A percentile compares a stretch with the other conserved stretches of the same genome.
These are phyloP conservation scores for Ormosia semicastrata DNA, from an alignment of 306 rosid species.

Conservation along the genomic window DNA sequence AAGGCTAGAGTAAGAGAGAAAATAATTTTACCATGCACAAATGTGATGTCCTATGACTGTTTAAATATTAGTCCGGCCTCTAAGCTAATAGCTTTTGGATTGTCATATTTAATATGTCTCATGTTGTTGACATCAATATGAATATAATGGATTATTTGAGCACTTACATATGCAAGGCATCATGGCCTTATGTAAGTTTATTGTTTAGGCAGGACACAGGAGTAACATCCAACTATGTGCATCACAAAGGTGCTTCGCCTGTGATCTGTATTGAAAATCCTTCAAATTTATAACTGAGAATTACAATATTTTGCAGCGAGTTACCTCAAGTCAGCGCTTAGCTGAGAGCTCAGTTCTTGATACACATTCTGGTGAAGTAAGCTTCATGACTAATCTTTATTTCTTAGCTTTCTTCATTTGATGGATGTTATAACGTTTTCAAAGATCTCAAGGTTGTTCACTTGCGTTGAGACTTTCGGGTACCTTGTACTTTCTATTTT, in stretches of 20 bases:
- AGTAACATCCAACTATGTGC: neutral
- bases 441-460: no score
- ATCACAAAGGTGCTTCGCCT: constrained; percentile 15
- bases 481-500: no score
- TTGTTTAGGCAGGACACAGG: neutral
- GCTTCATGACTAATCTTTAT: constrained; percentile 29
- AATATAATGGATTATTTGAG: constrained; percentile 15
- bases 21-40: neutral
- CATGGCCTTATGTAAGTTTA: neutral
- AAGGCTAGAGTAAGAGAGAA: neutral
- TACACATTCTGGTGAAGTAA: constrained; percentile 75
- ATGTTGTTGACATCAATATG: neutral
- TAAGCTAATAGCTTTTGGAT: neutral
- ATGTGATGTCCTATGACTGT: neutral
- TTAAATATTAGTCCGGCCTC: neutral
- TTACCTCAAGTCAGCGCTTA: constrained; percentile 87
- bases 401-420: constrained; percentile 17
- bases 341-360: constrained; percentile 96
- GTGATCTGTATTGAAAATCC: neutral
- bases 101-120: neutral
- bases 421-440: neutral
- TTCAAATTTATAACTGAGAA: constrained; percentile 22
- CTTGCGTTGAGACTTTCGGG: no score
- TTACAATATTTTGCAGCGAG: constrained; percentile 63
- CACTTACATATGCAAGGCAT: neutral